phyloP scores from a whole-genome alignment of 2,329 filamentous ascomycete species.

The Lachnum nothofagi region DNA sequence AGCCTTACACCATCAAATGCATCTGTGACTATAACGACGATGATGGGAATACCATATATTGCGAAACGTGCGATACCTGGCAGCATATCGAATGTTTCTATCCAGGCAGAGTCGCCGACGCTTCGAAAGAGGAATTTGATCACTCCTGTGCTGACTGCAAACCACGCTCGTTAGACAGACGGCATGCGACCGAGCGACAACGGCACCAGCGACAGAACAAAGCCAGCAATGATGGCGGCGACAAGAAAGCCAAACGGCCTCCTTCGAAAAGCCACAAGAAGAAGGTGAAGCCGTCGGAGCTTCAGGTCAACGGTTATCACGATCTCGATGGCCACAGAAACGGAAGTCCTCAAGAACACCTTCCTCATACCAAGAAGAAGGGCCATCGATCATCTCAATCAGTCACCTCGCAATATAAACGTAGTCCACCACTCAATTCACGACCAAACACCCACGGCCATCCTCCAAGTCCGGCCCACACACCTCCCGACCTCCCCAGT shows the following conservation, averaged over 20 bases:
- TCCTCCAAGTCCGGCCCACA: slow-evolving; percentile 71
- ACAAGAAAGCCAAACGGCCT: slow-evolving; percentile 70
- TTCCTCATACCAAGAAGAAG: slow-evolving; percentile 74
- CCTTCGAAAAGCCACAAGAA: slow-evolving; percentile 82
- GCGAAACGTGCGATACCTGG: slow-evolving; percentile 94
- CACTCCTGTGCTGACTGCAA: slow-evolving; percentile 90
- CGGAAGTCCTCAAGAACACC: slow-evolving; percentile 40
- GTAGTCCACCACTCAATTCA: slow-evolving; percentile 59
- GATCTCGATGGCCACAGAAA: slow-evolving; percentile 48
- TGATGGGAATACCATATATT: slow-evolving; percentile 96
- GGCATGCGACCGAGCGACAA: slow-evolving; percentile 70
- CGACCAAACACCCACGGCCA: slow-evolving; percentile 52
- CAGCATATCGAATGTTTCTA: slow-evolving; percentile 98
- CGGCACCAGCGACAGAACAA: slow-evolving; percentile 54
- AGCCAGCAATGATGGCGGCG: slow-evolving; percentile 42
- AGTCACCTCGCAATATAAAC: slow-evolving; percentile 62
- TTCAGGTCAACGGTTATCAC: slow-evolving; percentile 63
- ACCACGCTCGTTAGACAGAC: slow-evolving; percentile 67
- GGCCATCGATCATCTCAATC: slow-evolving; percentile 76
- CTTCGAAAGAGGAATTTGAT: slow-evolving; percentile 64
- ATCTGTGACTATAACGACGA: slow-evolving; percentile 91
- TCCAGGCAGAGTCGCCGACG: slow-evolving; percentile 63
- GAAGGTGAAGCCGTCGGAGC: slow-evolving; percentile 67
- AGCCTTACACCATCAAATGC: slow-evolving; percentile 94
- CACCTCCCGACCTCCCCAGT: slow-evolving; percentile 60